Base-by-base conservation (phyloP, 805 yeast genomes). In the Candida maesae region DNA sequence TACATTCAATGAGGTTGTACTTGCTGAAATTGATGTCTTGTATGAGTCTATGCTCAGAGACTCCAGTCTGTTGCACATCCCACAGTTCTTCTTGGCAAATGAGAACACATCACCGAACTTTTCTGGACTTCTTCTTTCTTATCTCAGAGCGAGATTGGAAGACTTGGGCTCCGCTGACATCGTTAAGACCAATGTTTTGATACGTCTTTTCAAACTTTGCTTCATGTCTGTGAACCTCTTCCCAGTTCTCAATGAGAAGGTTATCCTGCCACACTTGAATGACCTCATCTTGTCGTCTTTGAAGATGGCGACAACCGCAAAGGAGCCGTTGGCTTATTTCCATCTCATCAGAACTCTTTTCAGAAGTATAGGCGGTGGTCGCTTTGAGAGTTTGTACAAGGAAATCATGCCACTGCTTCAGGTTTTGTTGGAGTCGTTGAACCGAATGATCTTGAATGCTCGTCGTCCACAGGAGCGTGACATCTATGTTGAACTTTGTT, bases 221-320 rank as follows among this genome's bases (percentile, higher is more conserved):
- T 91, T 93, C 63, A 88, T 91, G 95, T 89, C 96, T 3, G 97
- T 93, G 4, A 91, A 88, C 53, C 67, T 91, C 36, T 91, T 89
- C 59, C 97, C 98, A 1, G 67, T 79, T 4, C 77, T 84, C 3
- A 95, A 93, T 58, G 99, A 95, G 63, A 70, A 78, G 43, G 96
- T 93, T 6, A 73, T 93, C 8, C 67, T 90, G 33, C 97, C 97
- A 1, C 95, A 93, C 57, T 71, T 93, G 55, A 84, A 86, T 57
- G 80, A 84, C 45, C 68, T 95, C 53, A 89, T 93, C 25, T 66
- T 93, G 48, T 81, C 84, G 42, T 85, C 95, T 0, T 68, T 93
- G 58, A 79, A 81, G 44, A 71, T 78, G 39, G 80, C 96, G 0
- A 84, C 96, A 1, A 79, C 81, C 7, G 86, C 97, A 0, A 84